Conservation (phyloP, 495 filamentous ascomycete genomes). For the Hypoxylon subgilvum region DNA sequence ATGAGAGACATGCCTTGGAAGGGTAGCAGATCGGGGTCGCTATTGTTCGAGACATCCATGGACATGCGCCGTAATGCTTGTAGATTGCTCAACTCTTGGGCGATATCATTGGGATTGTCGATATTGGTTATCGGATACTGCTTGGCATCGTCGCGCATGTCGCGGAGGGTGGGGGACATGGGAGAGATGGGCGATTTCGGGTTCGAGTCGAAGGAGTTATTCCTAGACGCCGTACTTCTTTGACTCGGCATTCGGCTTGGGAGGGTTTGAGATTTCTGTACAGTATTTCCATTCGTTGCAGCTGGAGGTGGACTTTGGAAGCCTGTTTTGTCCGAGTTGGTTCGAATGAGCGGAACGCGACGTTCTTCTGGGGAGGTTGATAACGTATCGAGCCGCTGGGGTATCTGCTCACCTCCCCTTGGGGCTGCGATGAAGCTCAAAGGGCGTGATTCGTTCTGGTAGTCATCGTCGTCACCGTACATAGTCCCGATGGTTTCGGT, state of each 20-base stretch:
- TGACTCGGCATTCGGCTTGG: slow-evolving; percentile 54
- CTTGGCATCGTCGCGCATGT: slow-evolving; percentile 66
- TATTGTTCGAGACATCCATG: slow-evolving; percentile 92
- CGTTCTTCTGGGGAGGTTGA: slow-evolving; percentile 43
- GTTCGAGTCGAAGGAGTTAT: slow-evolving; percentile 55
- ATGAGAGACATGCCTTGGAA: slow-evolving; percentile 67
- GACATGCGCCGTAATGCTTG: slow-evolving; percentile 96
- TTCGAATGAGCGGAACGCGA: slow-evolving; percentile 49
- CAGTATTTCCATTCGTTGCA: slow-evolving; percentile 26
- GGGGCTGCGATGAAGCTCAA: slow-evolving; percentile 54
- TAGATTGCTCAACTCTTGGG: slow-evolving; percentile 92
- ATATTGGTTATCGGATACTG: slow-evolving; percentile 88
- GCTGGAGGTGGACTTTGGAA: slow-evolving; percentile 9
- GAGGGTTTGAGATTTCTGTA: slow-evolving; percentile 49
- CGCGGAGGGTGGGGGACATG: slow-evolving; percentile 60
- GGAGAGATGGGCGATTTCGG: slow-evolving; percentile 51
- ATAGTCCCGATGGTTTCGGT: slow-evolving; percentile 96
- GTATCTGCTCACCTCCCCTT: slow-evolving; percentile 46
- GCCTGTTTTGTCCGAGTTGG: slow-evolving; percentile 49
- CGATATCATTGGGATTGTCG: slow-evolving; percentile 89
- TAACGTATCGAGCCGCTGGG: slow-evolving; percentile 29
- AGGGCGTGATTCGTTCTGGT: slow-evolving; percentile 49
- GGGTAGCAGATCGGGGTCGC: slow-evolving; percentile 89
- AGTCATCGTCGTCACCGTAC: slow-evolving; percentile 84
- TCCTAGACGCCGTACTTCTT: slow-evolving; percentile 42